Evolutionary conservation across 2,329 filamentous ascomycete species (phyloP).

Genomic region (Claviceps purpurea): DNA sequence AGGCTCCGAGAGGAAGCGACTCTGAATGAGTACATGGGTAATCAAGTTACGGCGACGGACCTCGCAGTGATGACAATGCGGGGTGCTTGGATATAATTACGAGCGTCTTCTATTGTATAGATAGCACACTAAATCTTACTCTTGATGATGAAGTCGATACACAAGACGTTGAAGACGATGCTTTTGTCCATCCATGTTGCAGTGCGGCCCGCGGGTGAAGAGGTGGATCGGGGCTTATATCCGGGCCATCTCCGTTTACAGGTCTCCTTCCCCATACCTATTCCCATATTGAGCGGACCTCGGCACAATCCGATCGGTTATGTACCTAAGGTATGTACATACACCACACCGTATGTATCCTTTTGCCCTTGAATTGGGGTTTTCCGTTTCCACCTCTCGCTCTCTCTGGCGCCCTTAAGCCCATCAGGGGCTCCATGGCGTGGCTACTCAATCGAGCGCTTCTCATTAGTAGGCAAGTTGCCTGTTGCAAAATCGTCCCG

Average conservation of each 20-base stretch:
- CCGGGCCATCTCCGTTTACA: neutral
- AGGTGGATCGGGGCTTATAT: neutral
- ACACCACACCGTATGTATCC: too few relatives aligned
- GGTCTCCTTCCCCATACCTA: neutral
- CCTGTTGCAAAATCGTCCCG: neutral
- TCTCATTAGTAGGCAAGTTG: slow-evolving; percentile 1
- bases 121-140: neutral
- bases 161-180: too few relatives aligned
- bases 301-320: slow-evolving; percentile 2
- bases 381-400: neutral
- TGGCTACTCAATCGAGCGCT: neutral
- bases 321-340: too few relatives aligned
- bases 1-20: slow-evolving; percentile 37
- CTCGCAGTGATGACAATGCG: slow-evolving; percentile 1
- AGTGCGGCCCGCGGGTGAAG: neutral
- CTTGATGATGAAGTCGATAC: neutral
- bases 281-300: slow-evolving; percentile 3
- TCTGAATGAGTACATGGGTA: neutral
- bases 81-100: neutral
- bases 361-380: too few relatives aligned
- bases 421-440: neutral
- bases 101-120: neutral
- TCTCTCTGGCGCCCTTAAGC: neutral
- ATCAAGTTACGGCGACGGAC: neutral
- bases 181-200: neutral